Conservation (phyloP, 148 eudicot genomes). For the Diospyros lotus region DNA sequence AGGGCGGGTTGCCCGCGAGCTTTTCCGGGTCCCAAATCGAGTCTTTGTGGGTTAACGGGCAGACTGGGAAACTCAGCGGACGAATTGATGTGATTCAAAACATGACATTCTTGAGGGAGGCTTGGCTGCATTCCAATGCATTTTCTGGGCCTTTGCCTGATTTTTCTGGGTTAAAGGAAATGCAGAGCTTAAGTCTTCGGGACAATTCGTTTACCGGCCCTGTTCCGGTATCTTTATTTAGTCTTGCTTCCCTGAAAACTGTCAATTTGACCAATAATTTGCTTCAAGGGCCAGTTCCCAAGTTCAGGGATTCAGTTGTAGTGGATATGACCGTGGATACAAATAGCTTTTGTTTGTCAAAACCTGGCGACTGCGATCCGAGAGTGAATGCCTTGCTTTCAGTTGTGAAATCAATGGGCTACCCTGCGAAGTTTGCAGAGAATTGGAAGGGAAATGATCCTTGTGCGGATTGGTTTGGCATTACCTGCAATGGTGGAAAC, state of each 20-base stretch:
- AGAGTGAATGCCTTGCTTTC: conserved; percentile 57
- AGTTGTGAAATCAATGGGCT: conserved; percentile 54
- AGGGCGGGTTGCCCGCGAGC: conserved; percentile 64
- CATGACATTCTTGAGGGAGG: conserved; percentile 79
- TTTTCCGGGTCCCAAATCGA: conserved; percentile 69
- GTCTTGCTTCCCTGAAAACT: conserved; percentile 54
- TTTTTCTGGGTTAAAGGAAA: conserved; percentile 54
- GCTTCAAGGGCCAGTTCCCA: conserved; percentile 84
- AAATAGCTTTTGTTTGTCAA: conserved; percentile 71
- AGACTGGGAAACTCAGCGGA: conserved; percentile 58
- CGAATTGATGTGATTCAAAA: conserved; percentile 70
- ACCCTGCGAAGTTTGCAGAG: conserved; percentile 64
- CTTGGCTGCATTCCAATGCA: conserved; percentile 78
- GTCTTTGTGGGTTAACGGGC: conserved; percentile 95
- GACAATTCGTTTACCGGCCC: conserved; percentile 78
- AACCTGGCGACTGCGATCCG: conserved; percentile 71
- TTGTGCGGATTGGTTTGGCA: conserved; percentile 77
- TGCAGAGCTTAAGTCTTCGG: conserved; percentile 58
- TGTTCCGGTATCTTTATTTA: conserved; percentile 60
- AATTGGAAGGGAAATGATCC: conserved; percentile 89
- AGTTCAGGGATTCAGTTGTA: conserved; percentile 53
- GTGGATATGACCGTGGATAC: conserved; percentile 48
- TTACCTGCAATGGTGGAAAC: conserved; percentile 69
- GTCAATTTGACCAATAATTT: conserved; percentile 88
- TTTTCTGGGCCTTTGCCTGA: conserved; percentile 91